Evolutionary conservation across 805 yeast species (phyloP), one percentile per base, ranked within the genome.

Genomic region (Yamadazyma phyllophila): DNA sequence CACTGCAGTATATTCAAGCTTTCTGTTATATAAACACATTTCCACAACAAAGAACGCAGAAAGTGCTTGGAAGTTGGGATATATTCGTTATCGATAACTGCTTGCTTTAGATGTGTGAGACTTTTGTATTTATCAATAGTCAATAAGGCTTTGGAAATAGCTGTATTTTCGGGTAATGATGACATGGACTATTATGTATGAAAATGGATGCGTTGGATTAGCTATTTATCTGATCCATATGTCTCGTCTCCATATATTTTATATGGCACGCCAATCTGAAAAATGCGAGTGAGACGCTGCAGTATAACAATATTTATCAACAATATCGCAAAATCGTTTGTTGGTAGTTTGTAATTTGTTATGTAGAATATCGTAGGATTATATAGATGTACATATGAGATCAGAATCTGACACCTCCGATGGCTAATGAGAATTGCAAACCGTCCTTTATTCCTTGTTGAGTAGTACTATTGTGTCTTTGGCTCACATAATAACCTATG

Each of bases 11-110:
- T 63, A 44, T 65, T 62, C 36, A 70, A 58, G 31, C 61, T 60
- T 26, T 69, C 68, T 12, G 73, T 66, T 29, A 71, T 63, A 15
- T 65, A 57, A 36, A 67, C 58, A 12, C 57, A 44, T 48, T 71
- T 71, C 76, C 76, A 71, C 7, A 71, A 45, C 32, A 71, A 57
- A 7, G 66, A 51, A 5, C 76, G 55, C 2, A 63, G 47, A 50
- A 63, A 70, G 26, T 53, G 47, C 24, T 50, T 38, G 11, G 47
- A 47, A 26, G 37, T 36, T 9, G 63, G 56, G 26, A 51, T 51
- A 54, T 67, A 69, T 12, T 65, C 69, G 45, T 61, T 57, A 29
- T 54, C 62, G 29, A 55, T 34, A 2, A 69, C 58, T 5, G 68
- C 65, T 2, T 51, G 46, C 39, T 60, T 60, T 36, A 71, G 57